Base-by-base conservation (phyloP, 1,139 yeast genomes). In the Pneumocystis wakefieldiae region DNA sequence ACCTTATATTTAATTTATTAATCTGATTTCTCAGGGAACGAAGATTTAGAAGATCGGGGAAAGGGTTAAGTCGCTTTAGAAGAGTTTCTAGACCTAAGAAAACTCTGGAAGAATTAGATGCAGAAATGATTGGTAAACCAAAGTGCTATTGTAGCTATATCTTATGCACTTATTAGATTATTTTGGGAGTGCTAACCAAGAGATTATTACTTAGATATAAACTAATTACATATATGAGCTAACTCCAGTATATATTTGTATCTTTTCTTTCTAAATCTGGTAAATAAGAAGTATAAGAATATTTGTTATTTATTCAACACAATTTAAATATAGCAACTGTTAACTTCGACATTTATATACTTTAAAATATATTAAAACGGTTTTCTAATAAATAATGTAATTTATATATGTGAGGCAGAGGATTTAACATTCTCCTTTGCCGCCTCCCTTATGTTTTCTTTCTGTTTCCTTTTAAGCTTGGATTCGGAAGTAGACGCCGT, bases 71-170 rank as follows among this genome's bases (percentile, higher is more conserved):
- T 37, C 62, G 66, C 19, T 61, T 62, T 6, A 66, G 63, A 2
- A 63, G 66, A 24, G 61, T 59, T 55, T 59, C 65, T 39, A 65
- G 70, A 48, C 68, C 81, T 67, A 85, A 84, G 80, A 87, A 86
- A 78, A 83, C 92, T 61, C 82, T 91, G 67, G 97, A 88, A 74
- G 87, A 88, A 75, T 82, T 91, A 71, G 98, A 92, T 75, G 90
- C 87, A 73, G 95, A 87, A 76, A 86, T 88, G 92, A 84, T 89
- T 67, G 95, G 85, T 71, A 85, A 85, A 5, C 1, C 1, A 6
- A 3, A 12, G 10, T 19, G 3, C 3, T 19, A 19, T 12, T 39
- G 5, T 15, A 39, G 17, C 6, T n/a, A 19, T 19, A 7, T 12
- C 32, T 48, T 19, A 48, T 14, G 2, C 32, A 2, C 3, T 48